Evolutionary conservation across 2,329 filamentous ascomycete genomes (phyloP).

Genomic region (Xenoacremonium recifei): DNA sequence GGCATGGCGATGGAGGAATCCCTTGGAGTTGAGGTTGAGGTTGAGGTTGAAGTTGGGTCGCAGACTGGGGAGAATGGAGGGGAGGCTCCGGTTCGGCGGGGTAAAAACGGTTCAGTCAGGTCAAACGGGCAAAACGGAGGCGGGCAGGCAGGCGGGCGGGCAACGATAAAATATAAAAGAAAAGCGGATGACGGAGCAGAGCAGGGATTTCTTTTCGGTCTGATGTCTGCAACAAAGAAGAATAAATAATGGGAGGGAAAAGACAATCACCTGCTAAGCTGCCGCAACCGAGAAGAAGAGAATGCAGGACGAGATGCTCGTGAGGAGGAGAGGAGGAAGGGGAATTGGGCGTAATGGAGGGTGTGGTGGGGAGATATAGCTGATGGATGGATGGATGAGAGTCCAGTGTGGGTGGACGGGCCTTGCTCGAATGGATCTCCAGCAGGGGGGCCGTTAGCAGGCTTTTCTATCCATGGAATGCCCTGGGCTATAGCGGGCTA

Average conservation of each 20-base stretch:
- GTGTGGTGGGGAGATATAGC: conserved; percentile 44
- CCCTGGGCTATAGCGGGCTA: no score
- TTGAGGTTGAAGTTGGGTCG: conserved; percentile 2
- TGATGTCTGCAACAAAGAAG: conserved; percentile 15
- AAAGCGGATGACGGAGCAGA: conserved; percentile 53
- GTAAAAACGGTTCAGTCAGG: conserved; percentile 8
- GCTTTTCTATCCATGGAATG: no score
- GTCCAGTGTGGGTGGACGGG: no score
- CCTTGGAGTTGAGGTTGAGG: conserved; percentile 4
- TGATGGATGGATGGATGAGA: not conserved
- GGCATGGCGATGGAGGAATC: conserved; percentile 63
- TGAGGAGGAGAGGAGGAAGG: conserved; percentile 49
- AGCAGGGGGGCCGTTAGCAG: no score
- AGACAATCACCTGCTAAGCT: conserved; percentile 58
- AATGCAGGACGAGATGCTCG: conserved; percentile 57
- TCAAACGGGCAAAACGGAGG: conserved; percentile 13
- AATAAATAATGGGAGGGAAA: conserved; percentile 10
- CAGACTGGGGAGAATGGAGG: conserved; percentile 20
- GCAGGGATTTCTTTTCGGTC: conserved; percentile 19
- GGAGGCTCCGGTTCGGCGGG: conserved; percentile 10
- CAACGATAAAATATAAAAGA: conserved; percentile 42
- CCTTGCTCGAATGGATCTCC: not conserved
- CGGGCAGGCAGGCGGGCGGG: conserved; percentile 16
- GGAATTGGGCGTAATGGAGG: conserved; percentile 35
- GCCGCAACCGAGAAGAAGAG: conserved; percentile 57